A percentile compares a stretch with the other conserved stretches of the same genome.
These are phyloP conservation scores for Podospora bellae-mahoneyi DNA, from an alignment of 495 filamentous ascomycete species.

Conservation along the genomic window DNA sequence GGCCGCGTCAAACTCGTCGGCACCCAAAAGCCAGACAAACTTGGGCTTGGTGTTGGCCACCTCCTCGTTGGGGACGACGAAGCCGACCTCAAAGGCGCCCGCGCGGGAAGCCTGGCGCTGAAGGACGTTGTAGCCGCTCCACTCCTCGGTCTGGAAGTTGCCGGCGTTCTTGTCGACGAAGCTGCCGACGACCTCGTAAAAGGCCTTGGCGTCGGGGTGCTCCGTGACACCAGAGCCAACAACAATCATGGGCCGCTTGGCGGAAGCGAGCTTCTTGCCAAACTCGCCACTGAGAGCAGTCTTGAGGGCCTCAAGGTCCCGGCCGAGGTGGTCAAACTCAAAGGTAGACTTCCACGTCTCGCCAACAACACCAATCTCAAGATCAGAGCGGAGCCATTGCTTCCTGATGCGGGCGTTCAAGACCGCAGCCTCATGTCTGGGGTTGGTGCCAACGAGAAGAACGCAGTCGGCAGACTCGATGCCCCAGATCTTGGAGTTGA, in stretches of 20 bases:
- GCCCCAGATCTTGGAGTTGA: conserved; percentile 91
- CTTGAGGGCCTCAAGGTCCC: conserved; percentile 73
- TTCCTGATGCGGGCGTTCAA: conserved; percentile 96
- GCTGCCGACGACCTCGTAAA: conserved; percentile 81
- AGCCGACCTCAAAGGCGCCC: conserved; percentile 93
- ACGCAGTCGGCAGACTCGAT: conserved; percentile 93
- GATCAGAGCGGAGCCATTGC: conserved; percentile 93
- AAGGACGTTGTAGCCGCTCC: conserved; percentile 96
- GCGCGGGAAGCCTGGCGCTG: conserved; percentile 88
- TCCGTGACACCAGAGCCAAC: conserved; percentile 87
- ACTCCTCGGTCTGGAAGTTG: conserved; percentile 84
- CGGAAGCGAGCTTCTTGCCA: conserved; percentile 84
- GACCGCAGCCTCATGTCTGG: conserved; percentile 87
- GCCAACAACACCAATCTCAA: conserved; percentile 88
- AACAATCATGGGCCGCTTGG: conserved; percentile 92
- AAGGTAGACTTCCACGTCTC: conserved; percentile 90
- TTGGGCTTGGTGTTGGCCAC: conserved; percentile 83
- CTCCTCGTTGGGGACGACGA: conserved; percentile 72
- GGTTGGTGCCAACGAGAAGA: conserved; percentile 90
- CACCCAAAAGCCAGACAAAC: conserved; percentile 94
- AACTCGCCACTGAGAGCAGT: conserved; percentile 79
- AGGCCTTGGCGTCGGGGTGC: conserved; percentile 83
- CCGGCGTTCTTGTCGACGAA: conserved; percentile 89
- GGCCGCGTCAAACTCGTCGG: conserved; percentile 75
- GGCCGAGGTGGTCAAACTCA: conserved; percentile 83